Evolutionary conservation across 2,329 filamentous ascomycete species (phyloP), one percentile per base, ranked within the genome.

Genomic region (Beauveria scarabaeidicola): DNA sequence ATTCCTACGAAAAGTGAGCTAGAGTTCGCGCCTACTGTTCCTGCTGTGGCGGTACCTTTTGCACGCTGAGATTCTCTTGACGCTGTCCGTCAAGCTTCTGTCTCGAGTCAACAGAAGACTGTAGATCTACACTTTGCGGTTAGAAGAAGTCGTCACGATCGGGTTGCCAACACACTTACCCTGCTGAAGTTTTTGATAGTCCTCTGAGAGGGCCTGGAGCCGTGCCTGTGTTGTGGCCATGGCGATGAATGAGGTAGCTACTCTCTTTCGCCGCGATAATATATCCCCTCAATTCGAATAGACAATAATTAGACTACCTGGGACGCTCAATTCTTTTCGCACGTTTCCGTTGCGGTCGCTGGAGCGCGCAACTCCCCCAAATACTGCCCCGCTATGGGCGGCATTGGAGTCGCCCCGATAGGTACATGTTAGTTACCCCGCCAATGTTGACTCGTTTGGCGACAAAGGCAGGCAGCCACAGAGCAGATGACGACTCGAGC

Each of bases 71-170:
- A 71, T 97, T 99, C 73, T 99, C 94, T 70, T 96, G 90, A 72
- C 89, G 89, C 74, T 99, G 94, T 7, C 91, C 89, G 72, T 97
- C 92, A 7, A 99, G 85, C 75, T 89, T 95, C 76, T 99, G 92
- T 63, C 92, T 85, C 10, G 91, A 89, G 48, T 86, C 81, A 27
- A 97, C 84, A 19, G 84, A 78, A 47, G 79, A 82, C 72, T 91
- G 89, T 59, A 97, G 82, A 66, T 97, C 94, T 96, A 66, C 17
- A 46, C n/a, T 10, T 51, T 10, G 15, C 5, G 1, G 29, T 59
- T 32, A 59, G 43, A 25, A 41, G 29, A 7, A 27, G 40, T 40
- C 29, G 19, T 8, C 5, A 19, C 13, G 3, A 19, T 23, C 19
- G 11, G 2, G 36, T 2, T 19, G 32, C 13, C 6, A 27, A 21